A percentile compares a stretch with the other conserved stretches of the same genome.
phyloP scores from a whole-genome alignment of 2,329 filamentous ascomycete genomes.

The Aspergillus pseudoterreus region DNA sequence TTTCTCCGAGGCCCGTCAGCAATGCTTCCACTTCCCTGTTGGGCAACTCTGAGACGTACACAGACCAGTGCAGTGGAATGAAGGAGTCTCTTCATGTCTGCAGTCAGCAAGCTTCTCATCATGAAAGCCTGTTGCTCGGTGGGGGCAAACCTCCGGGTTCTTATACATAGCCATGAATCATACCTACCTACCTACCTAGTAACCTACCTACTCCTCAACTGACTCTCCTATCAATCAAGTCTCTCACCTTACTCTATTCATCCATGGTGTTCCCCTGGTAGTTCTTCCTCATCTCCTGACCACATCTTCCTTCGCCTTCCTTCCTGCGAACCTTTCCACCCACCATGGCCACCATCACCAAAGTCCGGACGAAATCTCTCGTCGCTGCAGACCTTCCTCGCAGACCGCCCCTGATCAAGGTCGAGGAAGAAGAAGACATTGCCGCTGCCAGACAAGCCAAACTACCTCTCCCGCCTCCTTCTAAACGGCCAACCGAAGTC shows the following conservation, averaged over 20 bases:
- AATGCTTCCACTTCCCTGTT: no score
- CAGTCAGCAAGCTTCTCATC: no score
- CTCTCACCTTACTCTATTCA: no score
- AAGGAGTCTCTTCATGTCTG: no score
- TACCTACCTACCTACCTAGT: no score
- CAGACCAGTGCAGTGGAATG: no score
- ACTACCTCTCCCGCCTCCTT: slow-evolving; percentile 66
- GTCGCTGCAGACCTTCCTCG: slow-evolving; percentile 12
- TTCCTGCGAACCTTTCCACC: not conserved
- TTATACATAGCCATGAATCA: no score
- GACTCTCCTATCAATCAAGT: no score
- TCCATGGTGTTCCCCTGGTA: not conserved
- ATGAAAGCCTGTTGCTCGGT: no score
- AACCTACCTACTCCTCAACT: no score
- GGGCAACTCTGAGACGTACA: no score
- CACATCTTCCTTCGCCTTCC: not conserved
- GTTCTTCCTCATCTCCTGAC: not conserved
- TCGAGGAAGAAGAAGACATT: slow-evolving; percentile 24
- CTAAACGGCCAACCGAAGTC: slow-evolving; percentile 56
- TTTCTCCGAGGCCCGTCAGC: not conserved
- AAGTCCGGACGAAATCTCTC: slow-evolving; percentile 17
- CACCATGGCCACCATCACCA: slow-evolving; percentile 26
- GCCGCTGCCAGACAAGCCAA: slow-evolving; percentile 30
- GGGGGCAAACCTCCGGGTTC: no score
- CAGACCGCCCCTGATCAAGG: slow-evolving; percentile 20